Percentiles rank a stretch among this genome's conserved stretches.
phyloP scores from a whole-genome alignment of 805 yeast species.

The Zygosaccharomyces rouxii region DNA sequence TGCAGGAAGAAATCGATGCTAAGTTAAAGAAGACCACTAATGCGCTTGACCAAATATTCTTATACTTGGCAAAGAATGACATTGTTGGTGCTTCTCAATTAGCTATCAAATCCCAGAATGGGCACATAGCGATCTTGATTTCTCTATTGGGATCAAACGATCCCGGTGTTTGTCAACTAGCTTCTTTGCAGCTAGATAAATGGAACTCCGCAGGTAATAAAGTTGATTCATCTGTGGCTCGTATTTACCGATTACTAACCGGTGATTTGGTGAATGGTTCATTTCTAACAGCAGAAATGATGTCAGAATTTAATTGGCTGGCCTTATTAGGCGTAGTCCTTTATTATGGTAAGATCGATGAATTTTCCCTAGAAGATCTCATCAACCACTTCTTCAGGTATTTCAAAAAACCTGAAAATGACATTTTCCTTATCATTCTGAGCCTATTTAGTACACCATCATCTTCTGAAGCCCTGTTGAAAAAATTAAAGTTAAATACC shows the following conservation, averaged over 20 bases:
- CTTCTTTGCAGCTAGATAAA: conserved; percentile 55
- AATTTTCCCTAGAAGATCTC: conserved; percentile 34
- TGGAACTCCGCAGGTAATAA: conserved; percentile 52
- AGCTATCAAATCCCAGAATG: conserved; percentile 58
- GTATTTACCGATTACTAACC: conserved; percentile 60
- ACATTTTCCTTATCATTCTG: conserved; percentile 14
- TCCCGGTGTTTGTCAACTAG: conserved; percentile 48
- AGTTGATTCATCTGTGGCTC: conserved; percentile 49
- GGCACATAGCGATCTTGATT: conserved; percentile 66
- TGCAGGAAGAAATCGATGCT: conserved; percentile 34
- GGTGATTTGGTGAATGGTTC: conserved; percentile 41
- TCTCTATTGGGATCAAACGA: conserved; percentile 72
- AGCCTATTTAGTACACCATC: conserved; percentile 18
- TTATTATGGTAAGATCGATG: conserved; percentile 56
- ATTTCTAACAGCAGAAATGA: conserved; percentile 32
- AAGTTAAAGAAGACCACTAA: conserved; percentile 36
- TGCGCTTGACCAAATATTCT: conserved; percentile 48
- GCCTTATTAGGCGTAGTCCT: conserved; percentile 53
- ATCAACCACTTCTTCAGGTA: conserved; percentile 10
- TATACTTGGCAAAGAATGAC: conserved; percentile 50
- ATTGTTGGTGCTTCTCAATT: conserved; percentile 55
- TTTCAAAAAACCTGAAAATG: conserved; percentile 9
- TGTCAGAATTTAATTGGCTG: conserved; percentile 59
- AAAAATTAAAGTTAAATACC: conserved; percentile 10
- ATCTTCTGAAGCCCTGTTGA: conserved; percentile 15